Conservation (phyloP, 164 flowering plant species). For the Amborella trichopoda region DNA sequence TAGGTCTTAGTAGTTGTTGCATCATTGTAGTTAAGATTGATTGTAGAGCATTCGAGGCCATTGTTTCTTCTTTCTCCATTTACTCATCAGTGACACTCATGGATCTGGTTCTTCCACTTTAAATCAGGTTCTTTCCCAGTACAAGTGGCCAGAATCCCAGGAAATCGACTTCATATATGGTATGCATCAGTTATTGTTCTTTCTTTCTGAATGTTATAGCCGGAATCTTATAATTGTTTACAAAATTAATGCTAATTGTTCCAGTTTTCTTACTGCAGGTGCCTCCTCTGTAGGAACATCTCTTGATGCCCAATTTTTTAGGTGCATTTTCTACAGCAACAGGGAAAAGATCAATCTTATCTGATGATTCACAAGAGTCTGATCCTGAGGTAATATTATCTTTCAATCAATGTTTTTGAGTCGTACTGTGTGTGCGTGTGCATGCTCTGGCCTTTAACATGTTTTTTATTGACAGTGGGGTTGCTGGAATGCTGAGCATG, state of each 20-base stretch:
- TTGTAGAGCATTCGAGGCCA: no score
- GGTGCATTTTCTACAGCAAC: constrained; percentile 87
- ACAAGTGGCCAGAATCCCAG: constrained; percentile 67
- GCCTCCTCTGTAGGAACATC: constrained; percentile 83
- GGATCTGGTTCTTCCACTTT: no score
- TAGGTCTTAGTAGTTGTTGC: no score
- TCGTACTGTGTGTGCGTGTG: neutral
- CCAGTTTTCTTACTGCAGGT: constrained; percentile 22
- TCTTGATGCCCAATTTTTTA: constrained; percentile 52
- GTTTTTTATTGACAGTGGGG: constrained; percentile 58
- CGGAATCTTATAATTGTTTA: no score
- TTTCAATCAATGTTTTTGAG: neutral
- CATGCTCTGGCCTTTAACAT: no score
- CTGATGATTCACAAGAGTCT: constrained; percentile 73
- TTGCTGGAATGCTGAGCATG: constrained; percentile 72
- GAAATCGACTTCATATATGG: constrained; percentile 78
- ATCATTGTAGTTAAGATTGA: no score
- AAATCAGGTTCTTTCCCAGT: constrained; percentile 47
- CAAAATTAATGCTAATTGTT: neutral
- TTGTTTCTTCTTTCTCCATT: no score
- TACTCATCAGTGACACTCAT: no score
- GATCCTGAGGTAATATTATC: constrained; percentile 68
- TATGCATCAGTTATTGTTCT: constrained; percentile 18
- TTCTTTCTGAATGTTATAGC: no score
- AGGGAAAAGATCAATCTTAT: constrained; percentile 49